Evolutionary conservation across 495 filamentous ascomycete species (phyloP).

Genomic region (Neurospora sp.): DNA sequence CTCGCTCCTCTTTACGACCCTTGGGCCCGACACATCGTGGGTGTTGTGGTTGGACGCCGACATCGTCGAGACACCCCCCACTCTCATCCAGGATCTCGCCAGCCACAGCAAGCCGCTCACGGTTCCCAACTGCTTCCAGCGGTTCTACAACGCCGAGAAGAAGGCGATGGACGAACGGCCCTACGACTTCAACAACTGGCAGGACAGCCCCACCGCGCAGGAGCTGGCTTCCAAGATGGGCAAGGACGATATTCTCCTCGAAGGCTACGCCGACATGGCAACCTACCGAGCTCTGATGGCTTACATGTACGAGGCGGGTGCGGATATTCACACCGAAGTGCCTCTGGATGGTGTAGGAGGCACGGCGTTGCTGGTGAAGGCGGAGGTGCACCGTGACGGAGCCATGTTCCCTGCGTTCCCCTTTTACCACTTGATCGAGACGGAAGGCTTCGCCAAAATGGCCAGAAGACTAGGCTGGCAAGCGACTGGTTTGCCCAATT

Average conservation of each 20-base stretch:
- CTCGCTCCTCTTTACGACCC: conserved; percentile 89
- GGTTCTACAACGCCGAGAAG: conserved; percentile 63
- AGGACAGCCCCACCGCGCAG: conserved; percentile 70
- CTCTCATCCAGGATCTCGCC: conserved; percentile 88
- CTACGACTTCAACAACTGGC: conserved; percentile 97
- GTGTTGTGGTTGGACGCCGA: conserved; percentile 94
- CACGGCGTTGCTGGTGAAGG: conserved; percentile 88
- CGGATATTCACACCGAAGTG: conserved; percentile 52
- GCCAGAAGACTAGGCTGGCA: conserved; percentile 77
- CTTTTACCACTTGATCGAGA: conserved; percentile 95
- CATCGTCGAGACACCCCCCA: conserved; percentile 77
- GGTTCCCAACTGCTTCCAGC: conserved; percentile 92
- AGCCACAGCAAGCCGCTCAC: conserved; percentile 76
- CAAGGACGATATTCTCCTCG: conserved; percentile 79
- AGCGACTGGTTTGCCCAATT: conserved; percentile 82
- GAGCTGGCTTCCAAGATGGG: conserved; percentile 69
- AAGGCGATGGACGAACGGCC: conserved; percentile 63
- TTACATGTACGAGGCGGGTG: conserved; percentile 54
- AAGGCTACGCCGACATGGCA: conserved; percentile 85
- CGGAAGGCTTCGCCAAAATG: conserved; percentile 98
- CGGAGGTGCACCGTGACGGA: conserved; percentile 92
- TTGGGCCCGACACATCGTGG: conserved; percentile 90
- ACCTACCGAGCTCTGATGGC: conserved; percentile 91
- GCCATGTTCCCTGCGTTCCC: conserved; percentile 97
- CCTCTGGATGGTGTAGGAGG: conserved; percentile 88